These are phyloP conservation scores for Coccomyxa sp. DNA, from an alignment of 139 green algal species.

Conservation along the genomic window DNA sequence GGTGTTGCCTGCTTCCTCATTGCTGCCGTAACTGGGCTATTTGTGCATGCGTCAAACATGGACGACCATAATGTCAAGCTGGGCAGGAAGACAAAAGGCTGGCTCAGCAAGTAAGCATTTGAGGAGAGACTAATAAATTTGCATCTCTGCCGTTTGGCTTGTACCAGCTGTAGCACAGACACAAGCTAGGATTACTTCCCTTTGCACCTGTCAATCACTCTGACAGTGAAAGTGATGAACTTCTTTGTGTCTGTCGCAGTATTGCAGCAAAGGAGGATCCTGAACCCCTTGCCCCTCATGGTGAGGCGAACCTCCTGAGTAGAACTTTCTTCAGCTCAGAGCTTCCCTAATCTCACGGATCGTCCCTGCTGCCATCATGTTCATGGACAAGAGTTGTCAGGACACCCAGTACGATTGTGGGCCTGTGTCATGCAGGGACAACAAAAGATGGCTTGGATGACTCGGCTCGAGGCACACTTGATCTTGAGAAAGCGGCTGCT, in stretches of 20 bases:
- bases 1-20: slow-evolving; percentile 25
- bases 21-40: slow-evolving; percentile 8
- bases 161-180: too few relatives aligned
- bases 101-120: not conserved
- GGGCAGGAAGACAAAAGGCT: not conserved
- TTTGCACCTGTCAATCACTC: too few relatives aligned
- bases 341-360: not conserved
- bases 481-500: not conserved
- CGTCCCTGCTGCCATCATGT: not conserved
- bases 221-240: too few relatives aligned
- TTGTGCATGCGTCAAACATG: slow-evolving; percentile 14
- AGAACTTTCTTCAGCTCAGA: not conserved
- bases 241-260: too few relatives aligned
- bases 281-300: not conserved
- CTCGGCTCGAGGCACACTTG: not conserved
- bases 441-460: not conserved
- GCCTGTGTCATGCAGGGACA: not conserved
- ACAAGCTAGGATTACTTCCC: too few relatives aligned
- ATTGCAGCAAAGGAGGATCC: not conserved
- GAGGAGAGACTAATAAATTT: not conserved
- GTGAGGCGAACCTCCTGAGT: not conserved
- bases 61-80: slow-evolving; percentile 13
- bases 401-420: not conserved
- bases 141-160: too few relatives aligned
- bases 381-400: not conserved